Conservation (phyloP, 1,139 yeast species). For the Hemisphaericaspora xylofermentans region DNA sequence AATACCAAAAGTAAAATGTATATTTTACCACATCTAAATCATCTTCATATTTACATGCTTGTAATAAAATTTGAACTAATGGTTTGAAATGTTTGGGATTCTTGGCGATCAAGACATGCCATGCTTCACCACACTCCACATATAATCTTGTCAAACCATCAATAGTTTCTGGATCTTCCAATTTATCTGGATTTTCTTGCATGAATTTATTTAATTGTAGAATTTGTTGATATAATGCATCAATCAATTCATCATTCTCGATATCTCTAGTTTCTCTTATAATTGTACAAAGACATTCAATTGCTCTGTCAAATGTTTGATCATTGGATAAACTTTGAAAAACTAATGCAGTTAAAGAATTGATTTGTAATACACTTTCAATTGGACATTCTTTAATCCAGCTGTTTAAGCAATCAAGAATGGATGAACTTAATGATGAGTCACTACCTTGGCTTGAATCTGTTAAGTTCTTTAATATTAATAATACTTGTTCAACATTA, state of each 20-base stretch:
- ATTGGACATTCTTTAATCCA: slow-evolving; percentile 89
- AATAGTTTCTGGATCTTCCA: slow-evolving; percentile 69
- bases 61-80: slow-evolving; percentile 71
- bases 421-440: slow-evolving; percentile 28
- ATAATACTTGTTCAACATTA: slow-evolving; percentile 69
- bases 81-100: slow-evolving; percentile 70
- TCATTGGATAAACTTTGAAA: slow-evolving; percentile 66
- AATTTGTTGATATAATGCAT: slow-evolving; percentile 67
- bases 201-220: slow-evolving; percentile 57
- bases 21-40: slow-evolving; percentile 88
- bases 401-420: slow-evolving; percentile 76
- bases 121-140: slow-evolving; percentile 92
- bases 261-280: slow-evolving; percentile 80
- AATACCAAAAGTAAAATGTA: slow-evolving; percentile 91
- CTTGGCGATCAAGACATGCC: slow-evolving; percentile 86
- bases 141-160: slow-evolving; percentile 75
- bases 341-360: slow-evolving; percentile 62
- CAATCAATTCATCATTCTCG: slow-evolving; percentile 58
- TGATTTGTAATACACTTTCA: slow-evolving; percentile 59
- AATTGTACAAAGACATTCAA: slow-evolving; percentile 80
- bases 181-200: slow-evolving; percentile 25
- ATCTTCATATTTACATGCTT: slow-evolving; percentile 60
- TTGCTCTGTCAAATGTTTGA: slow-evolving; percentile 78
- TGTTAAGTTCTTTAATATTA: slow-evolving; percentile 54
- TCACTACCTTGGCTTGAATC: slow-evolving; percentile 22